A percentile compares a stretch with the other conserved stretches of the same genome.
Evolutionary conservation across 2,329 filamentous ascomycete genomes (phyloP).

Genomic region (Bipolaris sorokiniana): DNA sequence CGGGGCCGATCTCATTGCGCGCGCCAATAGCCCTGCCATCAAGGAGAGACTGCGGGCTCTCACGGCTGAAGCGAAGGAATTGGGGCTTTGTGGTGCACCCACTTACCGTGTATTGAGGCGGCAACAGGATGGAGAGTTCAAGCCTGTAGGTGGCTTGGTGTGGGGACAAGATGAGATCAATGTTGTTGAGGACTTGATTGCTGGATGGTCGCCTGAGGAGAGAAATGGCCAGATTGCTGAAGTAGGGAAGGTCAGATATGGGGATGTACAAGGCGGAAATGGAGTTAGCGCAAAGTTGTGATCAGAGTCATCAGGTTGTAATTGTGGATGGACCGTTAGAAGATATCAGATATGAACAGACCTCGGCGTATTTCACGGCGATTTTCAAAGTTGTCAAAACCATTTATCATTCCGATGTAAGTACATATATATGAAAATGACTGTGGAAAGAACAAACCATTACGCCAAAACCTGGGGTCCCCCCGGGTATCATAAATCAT

Average conservation of each 20-base stretch:
- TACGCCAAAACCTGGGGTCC: neutral
- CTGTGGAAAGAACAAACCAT: neutral
- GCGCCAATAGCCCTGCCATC: conserved; percentile 29
- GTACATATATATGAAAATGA: neutral
- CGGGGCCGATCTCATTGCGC: conserved; percentile 32
- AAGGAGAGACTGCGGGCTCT: conserved; percentile 36
- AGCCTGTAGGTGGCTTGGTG: conserved; percentile 31
- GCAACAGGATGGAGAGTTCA: conserved; percentile 14
- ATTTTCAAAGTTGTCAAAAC: neutral
- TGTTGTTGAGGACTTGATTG: conserved; percentile 44
- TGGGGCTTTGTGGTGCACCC: conserved; percentile 44
- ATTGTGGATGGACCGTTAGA: too few relatives aligned
- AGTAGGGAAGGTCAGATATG: conserved; percentile 14
- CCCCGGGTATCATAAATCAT: conserved; percentile 3
- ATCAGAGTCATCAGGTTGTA: neutral
- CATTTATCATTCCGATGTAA: neutral
- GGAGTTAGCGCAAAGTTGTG: conserved; percentile 9
- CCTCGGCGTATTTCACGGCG: neutral
- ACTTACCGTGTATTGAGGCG: conserved; percentile 39
- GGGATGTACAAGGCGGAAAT: neutral
- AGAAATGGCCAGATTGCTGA: conserved; percentile 10
- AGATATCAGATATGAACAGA: neutral
- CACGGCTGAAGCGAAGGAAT: conserved; percentile 40
- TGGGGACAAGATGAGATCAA: conserved; percentile 47
- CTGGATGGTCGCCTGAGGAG: conserved; percentile 35